Conservation (phyloP, 495 filamentous ascomycete genomes). For the Apiosordaria backusii region DNA sequence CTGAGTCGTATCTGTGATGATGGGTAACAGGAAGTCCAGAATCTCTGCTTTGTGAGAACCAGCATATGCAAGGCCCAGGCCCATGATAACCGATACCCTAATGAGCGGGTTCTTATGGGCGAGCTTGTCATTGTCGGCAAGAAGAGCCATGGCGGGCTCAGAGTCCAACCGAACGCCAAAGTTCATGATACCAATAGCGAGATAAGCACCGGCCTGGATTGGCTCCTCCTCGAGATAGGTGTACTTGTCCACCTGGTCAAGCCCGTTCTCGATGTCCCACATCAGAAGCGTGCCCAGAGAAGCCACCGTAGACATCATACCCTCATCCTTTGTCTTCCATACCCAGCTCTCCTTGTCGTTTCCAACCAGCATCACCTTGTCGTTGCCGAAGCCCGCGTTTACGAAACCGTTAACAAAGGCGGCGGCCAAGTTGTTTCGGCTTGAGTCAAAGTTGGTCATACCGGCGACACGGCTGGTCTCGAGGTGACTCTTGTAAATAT, state of each 20-base stretch:
- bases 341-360: constrained; percentile 87
- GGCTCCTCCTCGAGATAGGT: constrained; percentile 78
- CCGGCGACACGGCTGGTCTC: constrained; percentile 90
- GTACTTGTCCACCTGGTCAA: constrained; percentile 91
- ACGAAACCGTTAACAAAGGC: constrained; percentile 96
- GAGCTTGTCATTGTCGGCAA: constrained; percentile 73
- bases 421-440: constrained; percentile 90
- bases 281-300: constrained; percentile 85
- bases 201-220: constrained; percentile 82
- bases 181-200: constrained; percentile 91
- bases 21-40: constrained; percentile 74
- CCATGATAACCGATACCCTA: constrained; percentile 84
- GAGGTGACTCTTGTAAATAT: constrained; percentile 99
- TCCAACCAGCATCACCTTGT: constrained; percentile 93
- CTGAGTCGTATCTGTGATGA: constrained; percentile 73
- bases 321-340: constrained; percentile 98
- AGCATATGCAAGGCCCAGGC: constrained; percentile 88
- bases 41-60: constrained; percentile 86
- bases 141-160: constrained; percentile 81
- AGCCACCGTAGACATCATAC: constrained; percentile 93
- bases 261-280: constrained; percentile 84
- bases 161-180: constrained; percentile 81
- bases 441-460: constrained; percentile 90
- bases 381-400: constrained; percentile 90
- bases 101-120: constrained; percentile 71